Evolutionary conservation across 192 early-diverging fungal species (phyloP).

Genomic region (Coemansia sp.): DNA sequence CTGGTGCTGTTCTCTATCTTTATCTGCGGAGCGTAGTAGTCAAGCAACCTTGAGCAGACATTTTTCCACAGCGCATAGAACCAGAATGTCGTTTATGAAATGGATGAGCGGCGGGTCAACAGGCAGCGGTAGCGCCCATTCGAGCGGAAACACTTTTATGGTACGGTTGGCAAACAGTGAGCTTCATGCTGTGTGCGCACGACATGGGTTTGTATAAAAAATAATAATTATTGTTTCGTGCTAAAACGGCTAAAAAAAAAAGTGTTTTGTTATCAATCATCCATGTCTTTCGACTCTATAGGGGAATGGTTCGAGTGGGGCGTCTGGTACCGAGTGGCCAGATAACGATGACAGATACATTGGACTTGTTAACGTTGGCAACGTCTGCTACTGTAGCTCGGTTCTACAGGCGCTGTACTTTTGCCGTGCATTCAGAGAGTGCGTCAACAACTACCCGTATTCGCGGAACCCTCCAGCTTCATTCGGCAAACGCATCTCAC

Average conservation of each 20-base stretch:
- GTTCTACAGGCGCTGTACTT: conserved; percentile 95
- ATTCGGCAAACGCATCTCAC: conserved; percentile 1
- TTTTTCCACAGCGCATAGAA: no score
- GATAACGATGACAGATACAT: conserved; percentile 76
- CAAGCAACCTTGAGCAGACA: neutral
- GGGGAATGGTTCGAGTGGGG: conserved; percentile 22
- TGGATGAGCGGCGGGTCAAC: conserved; percentile 58
- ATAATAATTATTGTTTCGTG: neutral
- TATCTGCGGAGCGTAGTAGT: neutral
- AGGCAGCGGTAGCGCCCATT: conserved; percentile 24
- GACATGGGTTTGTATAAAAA: neutral
- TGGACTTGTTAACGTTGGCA: conserved; percentile 86
- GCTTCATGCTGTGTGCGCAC: neutral
- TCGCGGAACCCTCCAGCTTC: conserved; percentile 33
- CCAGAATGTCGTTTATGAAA: conserved; percentile 65
- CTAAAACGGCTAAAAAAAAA: neutral
- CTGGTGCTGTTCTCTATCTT: no score
- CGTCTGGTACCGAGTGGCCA: conserved; percentile 40
- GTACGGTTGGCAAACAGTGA: conserved; percentile 1
- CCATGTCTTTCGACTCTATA: conserved; percentile 6
- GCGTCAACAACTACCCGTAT: conserved; percentile 75
- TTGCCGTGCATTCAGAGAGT: conserved; percentile 92
- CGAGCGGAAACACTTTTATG: conserved; percentile 8
- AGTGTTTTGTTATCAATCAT: no score
- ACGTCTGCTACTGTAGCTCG: conserved; percentile 86